Conservation (phyloP, 2,329 filamentous ascomycete genomes). For the Microdochium nivale region DNA sequence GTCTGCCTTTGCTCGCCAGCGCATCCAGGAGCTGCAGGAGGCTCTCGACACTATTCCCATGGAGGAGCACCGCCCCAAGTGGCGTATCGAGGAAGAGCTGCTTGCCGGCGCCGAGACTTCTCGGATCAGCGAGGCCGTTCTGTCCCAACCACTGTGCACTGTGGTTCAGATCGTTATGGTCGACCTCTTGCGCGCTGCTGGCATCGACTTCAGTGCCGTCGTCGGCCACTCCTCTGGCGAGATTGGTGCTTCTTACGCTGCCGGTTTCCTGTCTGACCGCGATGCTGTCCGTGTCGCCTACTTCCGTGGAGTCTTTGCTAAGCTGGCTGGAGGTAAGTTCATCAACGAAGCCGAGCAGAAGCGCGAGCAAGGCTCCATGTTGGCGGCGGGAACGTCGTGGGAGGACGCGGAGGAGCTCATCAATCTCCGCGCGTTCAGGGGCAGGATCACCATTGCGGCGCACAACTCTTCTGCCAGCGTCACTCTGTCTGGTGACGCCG, state of each 20-base stretch:
- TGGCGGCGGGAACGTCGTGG: slow-evolving; percentile 19
- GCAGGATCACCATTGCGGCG: background rate
- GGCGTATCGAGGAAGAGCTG: background rate
- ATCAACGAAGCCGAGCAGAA: slow-evolving; percentile 25
- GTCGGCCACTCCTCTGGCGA: slow-evolving; percentile 23
- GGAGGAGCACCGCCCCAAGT: background rate
- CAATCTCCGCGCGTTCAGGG: slow-evolving; percentile 11
- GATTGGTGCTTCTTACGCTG: slow-evolving; percentile 22
- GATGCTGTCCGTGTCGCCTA: background rate
- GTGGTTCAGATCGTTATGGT: slow-evolving; percentile 14
- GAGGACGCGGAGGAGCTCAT: slow-evolving; percentile 14
- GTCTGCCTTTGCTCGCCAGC: slow-evolving; percentile 3
- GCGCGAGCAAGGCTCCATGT: slow-evolving; percentile 15
- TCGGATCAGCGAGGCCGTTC: background rate
- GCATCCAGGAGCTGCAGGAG: slow-evolving; percentile 5
- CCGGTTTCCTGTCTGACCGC: background rate
- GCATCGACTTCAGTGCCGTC: background rate
- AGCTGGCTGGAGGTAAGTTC: slow-evolving; percentile 3
- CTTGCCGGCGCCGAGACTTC: background rate
- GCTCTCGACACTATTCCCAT: slow-evolving; percentile 1
- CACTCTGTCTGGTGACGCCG: background rate
- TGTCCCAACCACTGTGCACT: slow-evolving; percentile 10
- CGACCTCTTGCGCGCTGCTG: slow-evolving; percentile 8
- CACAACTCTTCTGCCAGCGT: background rate
- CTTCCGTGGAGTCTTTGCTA: background rate